Conservation (phyloP, 768 basidiomycete species). For the Lactarius akahatsu region DNA sequence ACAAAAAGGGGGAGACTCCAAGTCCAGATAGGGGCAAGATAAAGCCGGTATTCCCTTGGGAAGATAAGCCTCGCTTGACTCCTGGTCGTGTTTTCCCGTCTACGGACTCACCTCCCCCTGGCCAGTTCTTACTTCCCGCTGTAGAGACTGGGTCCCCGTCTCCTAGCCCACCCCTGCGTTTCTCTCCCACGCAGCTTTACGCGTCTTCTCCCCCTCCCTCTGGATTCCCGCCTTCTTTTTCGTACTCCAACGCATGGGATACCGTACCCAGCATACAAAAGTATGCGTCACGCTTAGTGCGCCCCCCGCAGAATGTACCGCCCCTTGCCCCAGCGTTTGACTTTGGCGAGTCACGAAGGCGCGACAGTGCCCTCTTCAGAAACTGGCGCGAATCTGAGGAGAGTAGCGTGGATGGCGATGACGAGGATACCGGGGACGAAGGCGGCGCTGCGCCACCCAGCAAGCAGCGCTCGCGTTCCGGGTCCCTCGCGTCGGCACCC, state of each 20-base stretch:
- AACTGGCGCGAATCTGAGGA: slow-evolving; percentile 59
- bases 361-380: slow-evolving; percentile 38
- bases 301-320: slow-evolving; percentile 44
- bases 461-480: slow-evolving; percentile 32
- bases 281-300: slow-evolving; percentile 62
- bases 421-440: slow-evolving; percentile 53
- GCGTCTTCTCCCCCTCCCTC: slow-evolving; percentile 38
- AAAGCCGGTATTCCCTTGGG: slow-evolving; percentile 93
- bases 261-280: slow-evolving; percentile 72
- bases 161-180: slow-evolving; percentile 31
- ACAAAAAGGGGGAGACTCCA: slow-evolving; percentile 45
- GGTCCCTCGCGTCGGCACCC: slow-evolving; percentile 39
- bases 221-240: slow-evolving; percentile 57
- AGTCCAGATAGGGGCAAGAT: slow-evolving; percentile 73
- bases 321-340: slow-evolving; percentile 53
- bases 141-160: slow-evolving; percentile 21
- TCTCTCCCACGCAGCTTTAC: slow-evolving; percentile 26
- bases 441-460: slow-evolving; percentile 35
- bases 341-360: slow-evolving; percentile 38
- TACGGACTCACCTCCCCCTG: slow-evolving; percentile 31
- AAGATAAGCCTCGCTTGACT: slow-evolving; percentile 63
- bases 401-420: slow-evolving; percentile 79
- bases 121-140: slow-evolving; percentile 25
- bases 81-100: slow-evolving; percentile 69
- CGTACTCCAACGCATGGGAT: slow-evolving; percentile 86